These are phyloP conservation scores for Starmerella gropengiesseri DNA, from an alignment of 805 yeast genomes.

Conservation along the genomic window DNA sequence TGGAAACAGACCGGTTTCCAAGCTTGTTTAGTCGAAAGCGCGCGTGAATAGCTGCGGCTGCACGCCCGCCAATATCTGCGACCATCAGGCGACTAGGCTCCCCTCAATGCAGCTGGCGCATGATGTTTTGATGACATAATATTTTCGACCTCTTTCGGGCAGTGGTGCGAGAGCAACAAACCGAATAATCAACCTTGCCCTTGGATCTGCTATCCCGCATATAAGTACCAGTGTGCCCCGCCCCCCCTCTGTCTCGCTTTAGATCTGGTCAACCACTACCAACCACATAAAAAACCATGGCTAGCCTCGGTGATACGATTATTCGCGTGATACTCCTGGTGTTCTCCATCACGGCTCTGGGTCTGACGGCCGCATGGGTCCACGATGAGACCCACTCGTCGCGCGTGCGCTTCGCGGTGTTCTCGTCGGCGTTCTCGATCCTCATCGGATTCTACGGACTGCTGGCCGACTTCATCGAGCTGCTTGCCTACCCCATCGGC, in stretches of 20 bases:
- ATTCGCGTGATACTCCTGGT: conserved; percentile 66
- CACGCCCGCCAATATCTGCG: too few relatives aligned
- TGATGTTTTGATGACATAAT: conserved; percentile 18
- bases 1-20: not conserved
- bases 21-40: too few relatives aligned
- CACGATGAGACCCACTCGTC: conserved; percentile 49
- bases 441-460: conserved; percentile 68
- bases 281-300: conserved; percentile 27
- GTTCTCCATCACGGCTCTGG: conserved; percentile 68
- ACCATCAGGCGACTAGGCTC: too few relatives aligned
- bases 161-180: conserved; percentile 14
- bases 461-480: conserved; percentile 64
- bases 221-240: conserved; percentile 17
- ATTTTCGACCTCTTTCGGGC: conserved; percentile 18
- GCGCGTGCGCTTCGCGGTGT: conserved; percentile 80
- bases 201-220: conserved; percentile 10
- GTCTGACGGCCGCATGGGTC: conserved; percentile 73
- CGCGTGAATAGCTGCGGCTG: too few relatives aligned
- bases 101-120: conserved; percentile 5
- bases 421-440: conserved; percentile 78
- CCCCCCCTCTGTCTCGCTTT: conserved; percentile 5
- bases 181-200: conserved; percentile 17
- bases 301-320: conserved; percentile 64
- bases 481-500: conserved; percentile 79
- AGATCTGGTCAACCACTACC: conserved; percentile 1